These are phyloP conservation scores for Oidiodendron maius DNA, from an alignment of 495 filamentous ascomycete genomes.

Conservation along the genomic window DNA sequence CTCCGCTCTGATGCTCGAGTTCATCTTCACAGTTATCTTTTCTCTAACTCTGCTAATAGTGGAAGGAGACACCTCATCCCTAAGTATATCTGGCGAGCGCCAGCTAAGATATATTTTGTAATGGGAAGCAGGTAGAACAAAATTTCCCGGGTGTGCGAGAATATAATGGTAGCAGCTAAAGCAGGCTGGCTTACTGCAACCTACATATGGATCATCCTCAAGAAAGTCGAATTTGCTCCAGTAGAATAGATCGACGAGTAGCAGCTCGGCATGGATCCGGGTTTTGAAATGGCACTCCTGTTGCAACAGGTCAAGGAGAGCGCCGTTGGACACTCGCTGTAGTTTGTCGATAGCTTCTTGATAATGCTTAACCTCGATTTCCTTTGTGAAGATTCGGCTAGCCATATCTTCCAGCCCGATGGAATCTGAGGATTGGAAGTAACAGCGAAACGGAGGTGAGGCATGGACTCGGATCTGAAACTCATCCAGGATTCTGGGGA, in stretches of 20 bases:
- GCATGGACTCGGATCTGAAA: neutral
- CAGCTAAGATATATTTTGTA: constrained; percentile 10
- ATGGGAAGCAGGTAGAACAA: constrained; percentile 5
- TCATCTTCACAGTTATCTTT: too few relatives aligned
- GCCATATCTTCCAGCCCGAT: neutral
- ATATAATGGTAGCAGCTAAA: constrained; percentile 15
- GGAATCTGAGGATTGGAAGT: neutral
- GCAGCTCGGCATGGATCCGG: constrained; percentile 17
- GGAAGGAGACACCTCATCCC: too few relatives aligned
- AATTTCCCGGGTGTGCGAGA: constrained; percentile 7
- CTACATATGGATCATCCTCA: constrained; percentile 15
- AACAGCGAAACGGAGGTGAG: neutral
- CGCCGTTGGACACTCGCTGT: neutral
- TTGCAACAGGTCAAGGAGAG: neutral
- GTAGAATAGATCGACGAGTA: constrained; percentile 11
- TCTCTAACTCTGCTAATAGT: too few relatives aligned
- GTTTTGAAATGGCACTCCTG: neutral
- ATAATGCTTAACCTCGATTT: neutral
- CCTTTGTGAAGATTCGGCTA: neutral
- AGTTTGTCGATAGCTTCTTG: too few relatives aligned
- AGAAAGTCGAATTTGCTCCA: constrained; percentile 2
- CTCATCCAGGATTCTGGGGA: too few relatives aligned
- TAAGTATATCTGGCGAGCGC: constrained; percentile 10
- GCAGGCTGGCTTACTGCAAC: constrained; percentile 19
- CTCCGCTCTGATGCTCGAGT: too few relatives aligned